Evolutionary conservation across 768 basidiomycete genomes (phyloP), one percentile per base, ranked within the genome.

Genomic region (Pleurotus tuber-regium): DNA sequence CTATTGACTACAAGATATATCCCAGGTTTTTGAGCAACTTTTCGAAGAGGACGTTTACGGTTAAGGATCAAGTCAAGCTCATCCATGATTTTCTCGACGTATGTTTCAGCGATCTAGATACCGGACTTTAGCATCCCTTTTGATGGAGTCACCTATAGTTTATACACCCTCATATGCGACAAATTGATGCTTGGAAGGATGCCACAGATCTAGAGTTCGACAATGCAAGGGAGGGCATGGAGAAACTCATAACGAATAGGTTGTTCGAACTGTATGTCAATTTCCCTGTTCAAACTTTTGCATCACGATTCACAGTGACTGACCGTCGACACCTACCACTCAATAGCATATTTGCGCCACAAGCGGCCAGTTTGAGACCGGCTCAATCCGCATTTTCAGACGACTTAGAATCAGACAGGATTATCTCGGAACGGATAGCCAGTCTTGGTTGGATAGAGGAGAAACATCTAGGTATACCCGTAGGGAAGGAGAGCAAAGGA

Each of bases 181-280:
- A 84, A 53, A 77, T 78, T 25, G 92, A 94, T 18, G 72, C 88
- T 0, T 98, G 94, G 95, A 82, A 82, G 62, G 82, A 83, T 53
- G 80, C 80, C 1, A 76, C 84, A 2, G 86, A 92, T 18, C 70
- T 73, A 4, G 94, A 98, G 66, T 98, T 99, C 57, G 97, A 98
- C 49, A 95, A 96, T 60, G 92, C 94, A 0, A 82, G 93, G 75
- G 97, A 99, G 69, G 95, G 94, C 46, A 98, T 98, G 92, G 97
- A 99, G 76, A 99, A 99, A 68, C 80, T 99, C 6, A 96, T 99
- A 58, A 98, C 98, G 97, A 99, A 98, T 61, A 76, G 93, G 46
- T 71, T 98, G 46, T 98, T 97, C 66, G 92, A 94, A 60, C 92
- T 90, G 95, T 98, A 55, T 63, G 89, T 82, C 10, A 42, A 23